Evolutionary conservation across 1,139 yeast genomes (phyloP).

Genomic region (Hemisphaericaspora subhashii): DNA sequence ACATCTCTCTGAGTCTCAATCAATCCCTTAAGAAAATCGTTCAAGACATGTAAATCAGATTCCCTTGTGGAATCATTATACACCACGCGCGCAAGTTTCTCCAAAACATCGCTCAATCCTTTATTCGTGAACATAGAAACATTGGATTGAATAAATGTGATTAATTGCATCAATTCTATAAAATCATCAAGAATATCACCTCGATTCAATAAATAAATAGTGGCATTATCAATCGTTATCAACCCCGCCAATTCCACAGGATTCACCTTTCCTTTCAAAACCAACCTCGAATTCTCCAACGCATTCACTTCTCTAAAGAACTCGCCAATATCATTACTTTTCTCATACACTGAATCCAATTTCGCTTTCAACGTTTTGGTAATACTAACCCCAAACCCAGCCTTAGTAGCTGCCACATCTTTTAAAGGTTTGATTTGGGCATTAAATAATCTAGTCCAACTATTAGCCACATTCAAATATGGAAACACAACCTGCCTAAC

Average conservation of each 20-base stretch:
- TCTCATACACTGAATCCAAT: conserved; percentile 1
- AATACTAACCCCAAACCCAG: too few relatives aligned
- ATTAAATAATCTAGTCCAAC: conserved; percentile 34
- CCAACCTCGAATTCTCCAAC: conserved; percentile 19
- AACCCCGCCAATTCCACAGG: conserved; percentile 14
- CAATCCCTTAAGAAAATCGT: conserved; percentile 4
- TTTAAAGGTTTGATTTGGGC: conserved; percentile 19
- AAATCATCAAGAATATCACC: conserved; percentile 10
- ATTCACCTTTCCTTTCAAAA: conserved; percentile 16
- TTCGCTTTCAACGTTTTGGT: not conserved
- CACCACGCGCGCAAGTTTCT: conserved; percentile 6
- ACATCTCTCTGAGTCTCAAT: conserved; percentile 13
- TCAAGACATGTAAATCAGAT: conserved; percentile 2
- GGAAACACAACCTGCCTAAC: conserved; percentile 19
- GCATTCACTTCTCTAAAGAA: conserved; percentile 22
- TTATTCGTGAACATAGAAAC: conserved; percentile 18
- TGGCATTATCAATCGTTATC: conserved; percentile 24
- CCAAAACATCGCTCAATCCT: conserved; percentile 21
- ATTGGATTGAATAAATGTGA: conserved; percentile 20
- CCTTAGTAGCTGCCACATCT: conserved; percentile 12
- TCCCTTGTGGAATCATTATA: not conserved
- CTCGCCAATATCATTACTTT: conserved; percentile 4
- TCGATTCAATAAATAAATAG: conserved; percentile 20
- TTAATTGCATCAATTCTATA: conserved; percentile 14
- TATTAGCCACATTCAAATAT: conserved; percentile 28